Conservation (phyloP, 129 eudicot genomes). For the Flaveria robusta region DNA sequence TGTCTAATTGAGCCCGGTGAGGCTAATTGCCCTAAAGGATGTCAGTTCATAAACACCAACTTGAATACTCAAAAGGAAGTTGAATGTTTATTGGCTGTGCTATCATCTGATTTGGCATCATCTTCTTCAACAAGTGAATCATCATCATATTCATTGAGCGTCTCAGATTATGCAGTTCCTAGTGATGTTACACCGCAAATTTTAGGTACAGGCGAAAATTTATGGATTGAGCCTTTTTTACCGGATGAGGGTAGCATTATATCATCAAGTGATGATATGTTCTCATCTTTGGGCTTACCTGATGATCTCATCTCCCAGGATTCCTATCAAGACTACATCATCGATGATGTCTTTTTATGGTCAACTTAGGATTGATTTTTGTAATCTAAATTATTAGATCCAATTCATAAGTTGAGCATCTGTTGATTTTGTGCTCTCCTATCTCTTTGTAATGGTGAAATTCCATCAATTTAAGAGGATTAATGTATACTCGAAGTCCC, state of each 20-base stretch:
- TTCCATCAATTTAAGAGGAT: too few relatives aligned
- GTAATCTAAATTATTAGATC: neutral
- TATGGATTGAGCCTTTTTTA: constrained; percentile 23
- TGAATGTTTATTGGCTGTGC: constrained; percentile 20
- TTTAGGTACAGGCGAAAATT: neutral
- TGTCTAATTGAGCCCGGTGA: too few relatives aligned
- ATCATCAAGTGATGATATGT: constrained; percentile 28
- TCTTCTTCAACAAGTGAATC: constrained; percentile 32
- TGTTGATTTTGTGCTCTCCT: neutral
- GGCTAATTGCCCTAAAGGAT: neutral
- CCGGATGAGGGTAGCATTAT: constrained; percentile 10
- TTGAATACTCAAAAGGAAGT: constrained; percentile 10
- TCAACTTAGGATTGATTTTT: constrained; percentile 8
- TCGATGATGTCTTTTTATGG: constrained; percentile 32
- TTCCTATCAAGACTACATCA: constrained; percentile 16
- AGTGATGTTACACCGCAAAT: constrained; percentile 26
- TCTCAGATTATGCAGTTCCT: constrained; percentile 26
- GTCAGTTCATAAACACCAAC: neutral
- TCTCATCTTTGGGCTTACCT: constrained; percentile 22
- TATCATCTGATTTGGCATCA: constrained; percentile 23
- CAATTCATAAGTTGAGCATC: neutral
- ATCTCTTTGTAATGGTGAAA: too few relatives aligned
- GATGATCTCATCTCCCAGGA: constrained; percentile 16
- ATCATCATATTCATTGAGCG: constrained; percentile 24
- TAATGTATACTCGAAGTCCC: too few relatives aligned